phyloP scores from a whole-genome alignment of 345 rosid species.

The Jatropha curcas region DNA sequence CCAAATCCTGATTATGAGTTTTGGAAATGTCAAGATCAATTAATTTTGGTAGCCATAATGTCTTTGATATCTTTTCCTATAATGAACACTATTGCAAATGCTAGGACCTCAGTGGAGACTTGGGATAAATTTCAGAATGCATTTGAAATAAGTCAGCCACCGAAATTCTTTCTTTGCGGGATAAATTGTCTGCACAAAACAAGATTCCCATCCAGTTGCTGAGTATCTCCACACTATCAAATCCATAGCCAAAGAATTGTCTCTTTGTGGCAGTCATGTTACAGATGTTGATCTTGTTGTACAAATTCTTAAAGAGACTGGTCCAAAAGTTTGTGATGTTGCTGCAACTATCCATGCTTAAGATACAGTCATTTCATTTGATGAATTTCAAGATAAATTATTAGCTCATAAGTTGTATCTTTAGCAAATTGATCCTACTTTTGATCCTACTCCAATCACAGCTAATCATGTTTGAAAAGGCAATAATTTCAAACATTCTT shows the following conservation, averaged over 20 bases:
- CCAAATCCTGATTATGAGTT: neutral
- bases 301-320: neutral
- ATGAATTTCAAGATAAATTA: neutral
- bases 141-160: neutral
- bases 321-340: neutral
- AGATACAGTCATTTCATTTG: neutral
- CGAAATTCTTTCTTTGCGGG: neutral
- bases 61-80: neutral
- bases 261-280: neutral
- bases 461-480: neutral
- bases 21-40: neutral
- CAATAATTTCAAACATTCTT: too few relatives aligned
- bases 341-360: neutral
- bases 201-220: neutral
- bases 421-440: neutral
- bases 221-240: neutral
- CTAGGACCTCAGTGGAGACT: neutral
- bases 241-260: neutral
- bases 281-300: neutral
- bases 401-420: neutral
- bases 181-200: neutral
- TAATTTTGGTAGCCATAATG: neutral
- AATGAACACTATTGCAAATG: neutral
- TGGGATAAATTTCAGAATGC: neutral
- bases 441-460: neutral